Evolutionary conservation across 768 basidiomycete genomes (phyloP), one percentile per base, ranked within the genome.

Genomic region (Lyophyllum shimeji): DNA sequence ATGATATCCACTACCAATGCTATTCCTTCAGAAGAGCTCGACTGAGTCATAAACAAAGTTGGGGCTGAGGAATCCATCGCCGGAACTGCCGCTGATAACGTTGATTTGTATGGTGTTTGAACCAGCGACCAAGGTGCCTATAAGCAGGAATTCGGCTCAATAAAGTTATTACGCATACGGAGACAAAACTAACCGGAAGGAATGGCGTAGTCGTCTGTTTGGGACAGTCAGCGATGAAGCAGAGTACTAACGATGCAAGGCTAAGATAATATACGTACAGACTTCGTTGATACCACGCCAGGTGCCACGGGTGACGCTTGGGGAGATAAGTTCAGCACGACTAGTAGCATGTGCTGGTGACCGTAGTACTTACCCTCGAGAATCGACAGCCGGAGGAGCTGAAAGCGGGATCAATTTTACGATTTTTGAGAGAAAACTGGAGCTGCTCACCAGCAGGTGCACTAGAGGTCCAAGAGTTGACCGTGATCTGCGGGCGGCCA

Each of bases 231-330:
- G 13, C 23, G 25, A 20, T 40, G 46, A 45, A 23, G 46, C 3
- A 23, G 44, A 24, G 2, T 13, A 17, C 12, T 1, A 12, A 9
- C 20, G 17, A 15, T 42, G 37, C 23, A 39, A 46, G 15, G 17
- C 17, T 27, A 37, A 5, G 17, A 25, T 27, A 45, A 34, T 9
- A 25, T 60, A 67, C 72, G 67, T 54, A 75, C 76, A 79, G 48
- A 76, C 67, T 71, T 76, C 69, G 51, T 78, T 79, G 25, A 75
- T 42, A 13, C 79, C 78, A 33, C 79, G 74, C 77, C 77, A 81
- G 24, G 78, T 80, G n/a, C 79, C 78, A 52, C 78, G 75, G 47
- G 78, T 79, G 34, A 81, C 74, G 47, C 77, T 75, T 46, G 18
- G 48, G 2, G 9, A 17, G 29, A 43, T 9, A 9, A n/a, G 49